These are phyloP conservation scores for Penicillium italicum DNA, from an alignment of 2,329 filamentous ascomycete species.

Conservation along the genomic window DNA sequence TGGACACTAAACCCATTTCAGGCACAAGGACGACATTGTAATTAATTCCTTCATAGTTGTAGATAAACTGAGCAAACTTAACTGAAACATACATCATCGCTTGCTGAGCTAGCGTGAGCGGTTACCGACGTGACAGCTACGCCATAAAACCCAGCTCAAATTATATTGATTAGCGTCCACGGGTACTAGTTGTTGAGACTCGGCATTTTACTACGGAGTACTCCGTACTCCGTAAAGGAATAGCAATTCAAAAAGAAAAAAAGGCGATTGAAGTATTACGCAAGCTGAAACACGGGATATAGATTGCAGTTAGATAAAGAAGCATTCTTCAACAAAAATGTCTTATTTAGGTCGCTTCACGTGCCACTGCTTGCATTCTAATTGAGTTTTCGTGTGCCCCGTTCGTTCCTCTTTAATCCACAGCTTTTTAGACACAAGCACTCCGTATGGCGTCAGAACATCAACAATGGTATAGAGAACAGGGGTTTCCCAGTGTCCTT, in stretches of 20 bases:
- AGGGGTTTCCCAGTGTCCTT: background rate
- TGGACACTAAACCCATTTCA: background rate
- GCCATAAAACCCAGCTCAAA: background rate
- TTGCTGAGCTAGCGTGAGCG: background rate
- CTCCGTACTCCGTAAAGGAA: background rate
- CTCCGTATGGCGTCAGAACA: background rate
- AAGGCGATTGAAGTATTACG: background rate
- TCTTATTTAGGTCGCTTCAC: background rate
- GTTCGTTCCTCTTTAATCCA: conserved; percentile 6
- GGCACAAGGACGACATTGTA: background rate
- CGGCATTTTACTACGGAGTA: too few relatives aligned
- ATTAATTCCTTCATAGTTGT: background rate
- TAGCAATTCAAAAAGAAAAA: background rate
- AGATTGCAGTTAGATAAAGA: background rate
- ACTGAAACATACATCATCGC: background rate
- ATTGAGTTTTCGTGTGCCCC: conserved; percentile 17
- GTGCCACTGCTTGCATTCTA: conserved; percentile 11
- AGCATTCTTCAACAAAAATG: background rate
- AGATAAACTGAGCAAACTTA: background rate
- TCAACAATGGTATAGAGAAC: background rate
- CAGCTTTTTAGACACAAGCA: background rate
- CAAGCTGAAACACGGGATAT: conserved; percentile 9
- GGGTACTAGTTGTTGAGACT: background rate
- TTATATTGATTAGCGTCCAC: background rate
- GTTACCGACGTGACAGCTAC: background rate